Percentiles rank a stretch among this genome's conserved stretches.
Evolutionary conservation across 2,329 filamentous ascomycete genomes (phyloP).

Genomic region (Eurotiales sp.): DNA sequence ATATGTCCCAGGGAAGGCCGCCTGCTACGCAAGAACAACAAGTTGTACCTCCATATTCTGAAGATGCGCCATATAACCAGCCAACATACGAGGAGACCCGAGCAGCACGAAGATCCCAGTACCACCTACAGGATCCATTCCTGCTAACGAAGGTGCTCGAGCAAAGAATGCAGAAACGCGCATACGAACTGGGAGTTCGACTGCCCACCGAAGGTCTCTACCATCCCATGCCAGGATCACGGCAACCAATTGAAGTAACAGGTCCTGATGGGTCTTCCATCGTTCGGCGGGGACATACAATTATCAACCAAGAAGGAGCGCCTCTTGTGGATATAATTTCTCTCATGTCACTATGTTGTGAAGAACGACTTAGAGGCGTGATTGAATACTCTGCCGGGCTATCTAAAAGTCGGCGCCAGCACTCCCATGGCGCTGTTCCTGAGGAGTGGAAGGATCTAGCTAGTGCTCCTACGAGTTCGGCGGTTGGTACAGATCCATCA

Average conservation of each 20-base stretch:
- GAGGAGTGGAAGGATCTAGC: slow-evolving; percentile 72
- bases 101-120: slow-evolving; percentile 59
- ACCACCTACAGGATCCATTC: slow-evolving; percentile 72
- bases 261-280: slow-evolving; percentile 62
- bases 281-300: slow-evolving; percentile 62
- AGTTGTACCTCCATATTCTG: slow-evolving; percentile 53
- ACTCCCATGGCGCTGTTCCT: slow-evolving; percentile 75
- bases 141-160: slow-evolving; percentile 59
- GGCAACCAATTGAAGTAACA: slow-evolving; percentile 46
- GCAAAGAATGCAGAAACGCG: slow-evolving; percentile 54
- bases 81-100: slow-evolving; percentile 61
- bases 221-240: slow-evolving; percentile 40
- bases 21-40: slow-evolving; percentile 53
- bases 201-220: slow-evolving; percentile 56
- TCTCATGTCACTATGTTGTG: slow-evolving; percentile 75
- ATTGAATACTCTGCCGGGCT: slow-evolving; percentile 73
- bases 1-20: slow-evolving; percentile 49
- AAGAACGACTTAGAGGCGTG: slow-evolving; percentile 71
- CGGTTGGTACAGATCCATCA: slow-evolving; percentile 25
- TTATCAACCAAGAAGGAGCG: slow-evolving; percentile 65
- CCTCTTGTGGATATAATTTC: slow-evolving; percentile 78
- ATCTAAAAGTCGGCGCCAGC: slow-evolving; percentile 67
- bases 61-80: slow-evolving; percentile 58
- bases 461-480: slow-evolving; percentile 31
- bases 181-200: slow-evolving; percentile 56